Conservation (phyloP, 208 protist species). For the Vickermania ingenoplastis region DNA sequence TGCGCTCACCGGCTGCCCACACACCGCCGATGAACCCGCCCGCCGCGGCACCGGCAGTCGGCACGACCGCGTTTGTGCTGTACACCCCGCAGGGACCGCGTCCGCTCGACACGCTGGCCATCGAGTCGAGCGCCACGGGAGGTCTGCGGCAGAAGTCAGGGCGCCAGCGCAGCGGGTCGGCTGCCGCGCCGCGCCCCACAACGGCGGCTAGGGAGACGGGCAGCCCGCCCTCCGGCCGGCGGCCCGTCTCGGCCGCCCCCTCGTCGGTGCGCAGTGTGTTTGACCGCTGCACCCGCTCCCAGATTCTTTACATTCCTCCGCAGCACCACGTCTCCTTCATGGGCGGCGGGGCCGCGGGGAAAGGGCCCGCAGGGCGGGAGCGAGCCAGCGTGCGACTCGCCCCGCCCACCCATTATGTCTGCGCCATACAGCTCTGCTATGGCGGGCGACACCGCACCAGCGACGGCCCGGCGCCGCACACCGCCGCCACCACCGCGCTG, state of each 20-base stretch:
- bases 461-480: conserved; percentile 15
- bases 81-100: conserved; percentile 72
- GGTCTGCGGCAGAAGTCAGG: background rate
- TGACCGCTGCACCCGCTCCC: conserved; percentile 55
- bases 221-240: background rate
- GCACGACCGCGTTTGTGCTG: conserved; percentile 35
- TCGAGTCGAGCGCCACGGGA: conserved; percentile 9
- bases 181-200: too few relatives aligned
- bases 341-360: background rate
- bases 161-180: background rate
- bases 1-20: too few relatives aligned
- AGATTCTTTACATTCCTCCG: conserved; percentile 54
- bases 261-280: conserved; percentile 29
- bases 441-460: conserved; percentile 6
- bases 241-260: background rate
- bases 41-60: too few relatives aligned
- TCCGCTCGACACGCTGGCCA: conserved; percentile 39
- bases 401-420: conserved; percentile 19
- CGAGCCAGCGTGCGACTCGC: background rate
- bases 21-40: too few relatives aligned
- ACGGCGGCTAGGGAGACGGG: too few relatives aligned
- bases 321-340: conserved; percentile 42
- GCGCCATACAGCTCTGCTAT: conserved; percentile 53
- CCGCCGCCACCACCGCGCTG: conserved; percentile 20
- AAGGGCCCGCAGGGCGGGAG: background rate